Conservation (phyloP, 305 asterid species). For the Fraxinus nigra region DNA sequence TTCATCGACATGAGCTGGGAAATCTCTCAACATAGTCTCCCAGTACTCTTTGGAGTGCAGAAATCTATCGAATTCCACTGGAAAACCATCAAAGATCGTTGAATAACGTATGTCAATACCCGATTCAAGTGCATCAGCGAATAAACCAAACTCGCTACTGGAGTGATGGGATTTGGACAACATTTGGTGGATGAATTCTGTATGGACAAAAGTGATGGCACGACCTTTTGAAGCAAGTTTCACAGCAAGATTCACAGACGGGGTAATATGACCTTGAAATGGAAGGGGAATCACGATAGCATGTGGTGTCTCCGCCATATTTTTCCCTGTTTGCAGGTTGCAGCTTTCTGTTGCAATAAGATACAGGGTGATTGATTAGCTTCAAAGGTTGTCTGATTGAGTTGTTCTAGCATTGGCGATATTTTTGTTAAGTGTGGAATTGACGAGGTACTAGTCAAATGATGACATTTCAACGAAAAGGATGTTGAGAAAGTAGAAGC, state of each 20-base stretch:
- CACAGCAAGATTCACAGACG: slow-evolving; percentile 28
- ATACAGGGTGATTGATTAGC: neutral
- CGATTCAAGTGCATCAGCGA: slow-evolving; percentile 31
- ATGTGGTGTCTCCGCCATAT: slow-evolving; percentile 9
- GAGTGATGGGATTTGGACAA: slow-evolving; percentile 17
- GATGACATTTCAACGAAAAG: neutral
- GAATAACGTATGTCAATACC: slow-evolving; percentile 50
- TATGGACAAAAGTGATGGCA: slow-evolving; percentile 36
- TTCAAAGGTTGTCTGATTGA: neutral
- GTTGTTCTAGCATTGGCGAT: neutral
- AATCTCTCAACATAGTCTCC: slow-evolving; percentile 37
- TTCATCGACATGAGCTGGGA: slow-evolving; percentile 44
- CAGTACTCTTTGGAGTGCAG: slow-evolving; percentile 34
- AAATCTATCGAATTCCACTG: slow-evolving; percentile 37
- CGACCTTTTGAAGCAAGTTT: slow-evolving; percentile 39
- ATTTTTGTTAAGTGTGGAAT: neutral
- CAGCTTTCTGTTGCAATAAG: neutral
- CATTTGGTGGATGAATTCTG: slow-evolving; percentile 40
- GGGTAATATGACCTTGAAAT: slow-evolving; percentile 33
- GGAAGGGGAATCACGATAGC: slow-evolving; percentile 33
- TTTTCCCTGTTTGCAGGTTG: neutral
- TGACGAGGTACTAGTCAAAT: neutral
- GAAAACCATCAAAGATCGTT: slow-evolving; percentile 43
- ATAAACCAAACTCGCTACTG: slow-evolving; percentile 20
- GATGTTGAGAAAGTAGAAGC: neutral